Evolutionary conservation across 2,329 filamentous ascomycete species (phyloP), one percentile per base, ranked within the genome.

Genomic region (Allantophomopsis cytisporea): DNA sequence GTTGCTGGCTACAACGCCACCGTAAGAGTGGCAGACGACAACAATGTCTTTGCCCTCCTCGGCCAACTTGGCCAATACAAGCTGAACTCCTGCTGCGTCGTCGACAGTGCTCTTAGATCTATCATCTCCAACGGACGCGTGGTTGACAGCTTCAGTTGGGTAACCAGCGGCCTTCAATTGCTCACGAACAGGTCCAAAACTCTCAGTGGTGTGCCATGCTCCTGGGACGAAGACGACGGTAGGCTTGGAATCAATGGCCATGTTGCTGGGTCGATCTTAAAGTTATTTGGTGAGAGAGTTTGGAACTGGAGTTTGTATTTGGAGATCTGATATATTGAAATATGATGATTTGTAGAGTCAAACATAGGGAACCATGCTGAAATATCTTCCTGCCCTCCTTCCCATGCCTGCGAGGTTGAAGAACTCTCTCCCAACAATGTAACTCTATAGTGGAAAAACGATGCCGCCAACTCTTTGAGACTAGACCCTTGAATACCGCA

Each of bases 11-110:
- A 59, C 44, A 0, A 60, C 48, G 8, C 60, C 60, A 2, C 59
- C 55, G 47, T 63, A 65, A 14, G 57, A 62, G 38, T 66, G 62
- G 11, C 52, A 50, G 13, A 62, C 31, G 5, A 64, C 44, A 1
- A 65, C 43, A 5, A 64, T 55, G 17, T 64, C 56, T 17, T 60
- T 59, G 1, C 54, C 55, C 1, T 37, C 43, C 13, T 59, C 56
- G 7, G 64, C 59, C 5, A 64, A 56, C 5, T 46, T 39, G 12
- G 55, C 46, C 15, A 64, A 43, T 3, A 57, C 45, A 4, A 53
- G 41, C 5, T 49, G 52, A 11, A 63, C 53, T 10, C 60, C 53
- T 37, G 64, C 58, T 4, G 59, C 58, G 28, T 58, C 56, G 13
- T 51, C 48, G 31, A 51, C 47, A 7, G 50, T 36, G 37, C 44